Base-by-base conservation (phyloP, 2,329 filamentous ascomycete genomes). In the Trichophaea hybrida region DNA sequence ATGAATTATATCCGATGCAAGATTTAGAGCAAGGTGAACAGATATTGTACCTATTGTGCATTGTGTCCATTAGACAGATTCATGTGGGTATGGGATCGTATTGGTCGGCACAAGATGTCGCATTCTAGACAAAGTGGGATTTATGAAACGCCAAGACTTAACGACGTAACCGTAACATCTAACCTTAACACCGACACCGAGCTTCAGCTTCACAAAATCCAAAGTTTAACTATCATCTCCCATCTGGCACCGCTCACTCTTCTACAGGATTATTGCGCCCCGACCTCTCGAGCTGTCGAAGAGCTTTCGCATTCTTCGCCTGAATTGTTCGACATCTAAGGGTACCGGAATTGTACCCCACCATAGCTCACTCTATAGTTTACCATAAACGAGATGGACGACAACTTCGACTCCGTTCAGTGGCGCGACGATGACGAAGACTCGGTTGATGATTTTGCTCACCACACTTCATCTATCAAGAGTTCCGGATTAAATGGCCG, bases 401-500 rank as follows among this genome's bases (percentile, higher is more conserved):
- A 87, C 73, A 84, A 86, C 73, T 93, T 93, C 73, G 86, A 88
- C 70, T 86, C 81, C 70, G 82, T 91, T 64, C 85, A 85, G 60
- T 94, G 88, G 88, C 77, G 80, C 66, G 83, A 81, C 70, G 82
- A 84, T 61, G 77, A 79, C 49, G 75, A 75, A 60, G 73, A 75
- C 61, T 71, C 68, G 6, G 72, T 71, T 6, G 71, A 73, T 44
- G 72, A 74, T 8, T 72, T 72, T 13, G 73, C 72, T 5, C 70
- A 72, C 6, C 73, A 72, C 35, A 73, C 73, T 6, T 73, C 74
- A 66, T 69, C 70, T 15, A 73, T 74, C 33, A 71, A 71, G 31
- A 63, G 70, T 68, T 61, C 53, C 67, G 59, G 57, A 31, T 61
- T 63, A 60, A 55, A 64, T 40, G 66, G 64, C 55, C 65, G 60